Conservation (phyloP, 1,284 basidiomycete genomes). For the Ustilago bromivora region DNA sequence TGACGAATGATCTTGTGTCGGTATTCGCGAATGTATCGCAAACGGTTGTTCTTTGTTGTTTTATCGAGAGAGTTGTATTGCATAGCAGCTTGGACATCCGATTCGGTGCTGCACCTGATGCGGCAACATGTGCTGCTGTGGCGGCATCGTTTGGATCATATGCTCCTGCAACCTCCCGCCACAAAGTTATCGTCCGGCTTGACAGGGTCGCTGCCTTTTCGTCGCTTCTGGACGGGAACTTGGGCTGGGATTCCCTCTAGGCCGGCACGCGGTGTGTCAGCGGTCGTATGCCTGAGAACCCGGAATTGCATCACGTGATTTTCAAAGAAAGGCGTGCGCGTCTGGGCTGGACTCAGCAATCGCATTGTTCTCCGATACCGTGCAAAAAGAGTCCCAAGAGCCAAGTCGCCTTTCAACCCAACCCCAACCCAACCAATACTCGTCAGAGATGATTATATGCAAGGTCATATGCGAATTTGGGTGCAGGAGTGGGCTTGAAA, state of each 20-base stretch:
- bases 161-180: constrained; percentile 1
- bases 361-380: too few species aligned
- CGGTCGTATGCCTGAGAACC: too few species aligned
- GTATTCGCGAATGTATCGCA: constrained; percentile 15
- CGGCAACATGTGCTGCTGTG: constrained; percentile 23
- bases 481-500: not conserved
- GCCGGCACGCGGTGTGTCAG: constrained; percentile 15
- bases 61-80: constrained; percentile 16
- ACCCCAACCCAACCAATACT: too few species aligned
- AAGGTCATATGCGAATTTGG: constrained; percentile 46
- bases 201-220: constrained; percentile 50
- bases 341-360: too few species aligned
- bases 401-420: too few species aligned
- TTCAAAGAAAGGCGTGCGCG: not conserved
- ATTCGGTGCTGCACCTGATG: constrained; percentile 25
- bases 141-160: constrained; percentile 22
- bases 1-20: constrained; percentile 4
- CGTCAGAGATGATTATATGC: constrained; percentile 15
- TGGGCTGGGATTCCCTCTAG: constrained; percentile 15
- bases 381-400: too few species aligned
- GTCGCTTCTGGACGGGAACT: constrained; percentile 30
- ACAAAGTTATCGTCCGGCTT: constrained; percentile 23
- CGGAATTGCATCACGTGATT: too few species aligned
- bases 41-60: constrained; percentile 2
- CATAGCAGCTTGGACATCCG: constrained; percentile 18